Evolutionary conservation across 345 rosid species (phyloP).

Genomic region (Toxicodendron radicans): DNA sequence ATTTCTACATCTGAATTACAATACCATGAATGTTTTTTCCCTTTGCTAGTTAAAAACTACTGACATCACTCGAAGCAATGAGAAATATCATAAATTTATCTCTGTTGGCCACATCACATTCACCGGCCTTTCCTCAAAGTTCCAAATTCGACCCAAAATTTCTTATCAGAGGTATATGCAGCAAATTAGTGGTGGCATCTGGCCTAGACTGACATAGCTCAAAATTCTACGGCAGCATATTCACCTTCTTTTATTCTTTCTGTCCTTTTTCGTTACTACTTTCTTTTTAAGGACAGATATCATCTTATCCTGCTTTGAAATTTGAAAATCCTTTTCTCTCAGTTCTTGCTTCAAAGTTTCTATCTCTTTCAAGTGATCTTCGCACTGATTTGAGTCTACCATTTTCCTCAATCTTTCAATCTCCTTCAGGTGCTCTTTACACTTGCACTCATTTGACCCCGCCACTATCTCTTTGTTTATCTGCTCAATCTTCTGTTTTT

Average conservation of each 20-base stretch:
- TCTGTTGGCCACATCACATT: neutral
- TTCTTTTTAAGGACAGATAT: slow-evolving; percentile 41
- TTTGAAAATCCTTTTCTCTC: slow-evolving; percentile 39
- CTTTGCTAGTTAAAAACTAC: neutral
- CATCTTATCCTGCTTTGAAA: slow-evolving; percentile 46
- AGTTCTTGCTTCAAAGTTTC: slow-evolving; percentile 53
- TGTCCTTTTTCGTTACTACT: slow-evolving; percentile 16
- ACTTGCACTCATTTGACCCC: slow-evolving; percentile 7
- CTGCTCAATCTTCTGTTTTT: slow-evolving; percentile 32
- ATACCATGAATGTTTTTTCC: neutral
- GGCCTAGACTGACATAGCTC: neutral
- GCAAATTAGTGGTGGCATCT: neutral
- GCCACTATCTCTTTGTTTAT: slow-evolving; percentile 20
- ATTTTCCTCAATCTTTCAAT: slow-evolving; percentile 46
- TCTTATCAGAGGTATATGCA: neutral
- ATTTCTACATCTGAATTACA: neutral
- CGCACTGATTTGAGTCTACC: slow-evolving; percentile 14
- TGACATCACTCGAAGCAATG: neutral
- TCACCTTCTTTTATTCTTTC: neutral
- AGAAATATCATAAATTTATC: neutral
- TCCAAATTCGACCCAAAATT: neutral
- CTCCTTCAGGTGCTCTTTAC: slow-evolving; percentile 39
- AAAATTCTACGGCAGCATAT: neutral
- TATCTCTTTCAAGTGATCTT: slow-evolving; percentile 45
- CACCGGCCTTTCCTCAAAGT: neutral